Evolutionary conservation across 2,329 filamentous ascomycete genomes (phyloP), one percentile per base, ranked within the genome.

Genomic region (Nigrospora oryzae): DNA sequence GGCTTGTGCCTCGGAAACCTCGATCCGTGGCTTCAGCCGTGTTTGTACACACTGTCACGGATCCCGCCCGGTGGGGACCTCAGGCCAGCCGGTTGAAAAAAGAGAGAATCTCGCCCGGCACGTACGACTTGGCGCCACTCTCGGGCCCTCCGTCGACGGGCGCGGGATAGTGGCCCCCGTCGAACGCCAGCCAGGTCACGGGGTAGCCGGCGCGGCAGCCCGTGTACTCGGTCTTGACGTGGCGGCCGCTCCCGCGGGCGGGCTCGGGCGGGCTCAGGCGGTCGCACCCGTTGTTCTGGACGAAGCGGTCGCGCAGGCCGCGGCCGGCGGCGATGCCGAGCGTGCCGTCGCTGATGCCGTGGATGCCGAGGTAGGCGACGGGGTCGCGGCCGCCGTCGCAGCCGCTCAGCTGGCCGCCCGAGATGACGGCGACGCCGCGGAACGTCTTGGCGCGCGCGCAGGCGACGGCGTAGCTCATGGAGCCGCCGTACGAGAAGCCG

Each of bases 261-360:
- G 62, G 51, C 53, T 58, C 50, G 17, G 40, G 10, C 42, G 49
- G 44, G 30, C 35, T 46, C 40, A 49, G 46, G 35, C 33, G 3
- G 3, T 46, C 49, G 45, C 63, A 69, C 11, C 62, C 60, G 42
- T 68, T 69, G 43, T 66, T 63, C 40, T 45, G 48, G 15, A 64
- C 58, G 46, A 67, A 68, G 34, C 53, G 56, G 44, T 68, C 63
- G 6, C 63, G 58, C 46, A 68, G 53, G 45, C 51, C 40, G 10
- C 58, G 47, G 28, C 64, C 64, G 23, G 15, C 35, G 42, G 17
- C 36, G 28, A 32, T 39, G 23, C 30, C 17, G 34, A 43, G 42
- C 19, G 42, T 43, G 19, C 42, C 42, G 30, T 43, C 42, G 42
- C 34, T 38, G 35, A 43, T 33, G 42, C 42, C 42, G 42, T 43